phyloP scores from a whole-genome alignment of 2,329 filamentous ascomycete genomes.

The Fusarium zealandicum region DNA sequence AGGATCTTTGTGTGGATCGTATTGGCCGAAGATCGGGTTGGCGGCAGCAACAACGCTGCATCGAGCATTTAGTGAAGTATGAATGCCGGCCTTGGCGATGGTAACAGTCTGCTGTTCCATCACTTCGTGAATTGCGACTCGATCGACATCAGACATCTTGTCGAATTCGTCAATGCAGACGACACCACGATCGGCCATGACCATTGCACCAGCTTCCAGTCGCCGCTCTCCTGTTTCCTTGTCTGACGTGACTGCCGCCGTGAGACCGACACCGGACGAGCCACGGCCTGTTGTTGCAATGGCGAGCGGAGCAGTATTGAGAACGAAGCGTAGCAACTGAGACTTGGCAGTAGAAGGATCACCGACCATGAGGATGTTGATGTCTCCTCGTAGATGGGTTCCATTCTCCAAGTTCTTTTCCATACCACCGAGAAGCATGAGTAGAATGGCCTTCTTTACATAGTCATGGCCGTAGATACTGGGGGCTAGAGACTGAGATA shows the following conservation, averaged over 20 bases:
- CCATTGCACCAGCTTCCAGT: conserved; percentile 97
- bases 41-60: conserved; percentile 97
- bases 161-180: conserved; percentile 99
- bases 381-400: conserved; percentile 96
- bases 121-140: conserved; percentile 99
- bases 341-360: conserved; percentile 98
- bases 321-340: conserved; percentile 93
- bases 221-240: conserved; percentile 97
- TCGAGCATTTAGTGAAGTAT: conserved; percentile 94
- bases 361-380: conserved; percentile 99
- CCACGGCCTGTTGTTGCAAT: conserved; percentile 97
- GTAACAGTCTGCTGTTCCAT: conserved; percentile 99
- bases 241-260: conserved; percentile 93
- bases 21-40: conserved; percentile 97
- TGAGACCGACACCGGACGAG: conserved; percentile 96
- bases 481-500: conserved; percentile 92
- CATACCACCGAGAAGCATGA: conserved; percentile 94
- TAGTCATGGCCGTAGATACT: conserved; percentile 97
- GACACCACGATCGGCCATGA: conserved; percentile 93
- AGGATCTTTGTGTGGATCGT: conserved; percentile 97
- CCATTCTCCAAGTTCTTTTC: conserved; percentile 99
- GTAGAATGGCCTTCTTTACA: conserved; percentile 95
- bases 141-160: conserved; percentile 98
- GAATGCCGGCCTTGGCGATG: conserved; percentile 97
- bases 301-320: conserved; percentile 94